A percentile compares a stretch with the other conserved stretches of the same genome.
phyloP scores from a whole-genome alignment of 2,329 filamentous ascomycete species.

The Diaporthe ampelina region DNA sequence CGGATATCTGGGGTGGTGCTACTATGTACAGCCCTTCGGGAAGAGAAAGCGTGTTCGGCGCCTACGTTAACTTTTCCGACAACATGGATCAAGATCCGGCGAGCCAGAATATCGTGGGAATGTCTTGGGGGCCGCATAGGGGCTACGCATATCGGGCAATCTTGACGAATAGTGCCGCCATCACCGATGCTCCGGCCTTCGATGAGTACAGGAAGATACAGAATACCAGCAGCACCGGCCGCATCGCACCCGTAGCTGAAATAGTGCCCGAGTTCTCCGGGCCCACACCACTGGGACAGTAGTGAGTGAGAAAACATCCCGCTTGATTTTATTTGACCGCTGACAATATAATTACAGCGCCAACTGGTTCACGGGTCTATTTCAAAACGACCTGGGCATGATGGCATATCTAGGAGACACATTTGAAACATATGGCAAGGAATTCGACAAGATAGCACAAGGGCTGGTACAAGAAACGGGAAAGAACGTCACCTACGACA shows the following conservation, averaged over 20 bases:
- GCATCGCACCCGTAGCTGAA: conserved; percentile 21
- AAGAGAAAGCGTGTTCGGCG: neutral
- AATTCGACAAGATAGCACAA: conserved; percentile 16
- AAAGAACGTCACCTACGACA: conserved; percentile 15
- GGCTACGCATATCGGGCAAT: neutral
- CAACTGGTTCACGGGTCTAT: conserved; percentile 18
- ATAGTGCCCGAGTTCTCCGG: conserved; percentile 22
- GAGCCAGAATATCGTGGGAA: conserved; percentile 13
- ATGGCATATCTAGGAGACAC: neutral
- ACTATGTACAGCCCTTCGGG: neutral
- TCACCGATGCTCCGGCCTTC: conserved; percentile 19
- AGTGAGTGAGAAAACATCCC: neutral
- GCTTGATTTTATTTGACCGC: neutral
- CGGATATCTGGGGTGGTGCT: conserved; percentile 11
- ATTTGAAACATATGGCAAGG: neutral
- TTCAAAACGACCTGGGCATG: neutral
- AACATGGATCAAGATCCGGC: conserved; percentile 10
- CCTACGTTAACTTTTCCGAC: conserved; percentile 1
- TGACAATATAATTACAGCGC: neutral
- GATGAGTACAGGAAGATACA: conserved; percentile 12
- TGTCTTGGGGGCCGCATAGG: neutral
- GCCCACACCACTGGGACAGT: conserved; percentile 24
- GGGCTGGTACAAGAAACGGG: neutral
- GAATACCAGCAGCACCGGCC: conserved; percentile 11
- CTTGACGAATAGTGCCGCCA: conserved; percentile 20